Percentiles rank a stretch among this genome's conserved stretches.
Evolutionary conservation across 345 rosid genomes (phyloP).

Genomic region (Carallia brachiata): DNA sequence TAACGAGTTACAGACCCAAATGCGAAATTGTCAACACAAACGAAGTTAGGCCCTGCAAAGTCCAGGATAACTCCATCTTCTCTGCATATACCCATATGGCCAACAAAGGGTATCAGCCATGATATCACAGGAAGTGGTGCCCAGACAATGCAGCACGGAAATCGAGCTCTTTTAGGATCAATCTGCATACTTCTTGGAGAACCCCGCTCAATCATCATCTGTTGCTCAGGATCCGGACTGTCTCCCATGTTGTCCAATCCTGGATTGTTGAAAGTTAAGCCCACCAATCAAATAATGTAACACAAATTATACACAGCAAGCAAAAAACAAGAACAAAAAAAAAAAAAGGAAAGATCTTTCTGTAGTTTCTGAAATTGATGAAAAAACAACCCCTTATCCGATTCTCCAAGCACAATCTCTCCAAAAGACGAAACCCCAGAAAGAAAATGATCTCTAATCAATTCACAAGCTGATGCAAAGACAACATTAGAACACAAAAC

Average conservation of each 20-base stretch:
- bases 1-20: slow-evolving; percentile 80
- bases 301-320: too few species aligned
- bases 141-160: slow-evolving; percentile 92
- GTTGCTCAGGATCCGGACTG: slow-evolving; percentile 41
- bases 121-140: slow-evolving; percentile 87
- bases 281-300: too few species aligned
- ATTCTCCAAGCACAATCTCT: too few species aligned
- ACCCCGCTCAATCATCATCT: slow-evolving; percentile 39
- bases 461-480: too few species aligned
- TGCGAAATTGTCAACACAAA: slow-evolving; percentile 77
- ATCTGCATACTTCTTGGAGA: slow-evolving; percentile 40
- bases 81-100: slow-evolving; percentile 82
- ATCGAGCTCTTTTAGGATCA: slow-evolving; percentile 68
- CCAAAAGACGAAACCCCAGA: too few species aligned
- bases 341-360: too few species aligned
- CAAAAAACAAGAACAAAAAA: too few species aligned
- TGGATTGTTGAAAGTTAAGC: background rate
- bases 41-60: slow-evolving; percentile 94
- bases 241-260: slow-evolving; percentile 37
- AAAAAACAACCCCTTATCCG: too few species aligned
- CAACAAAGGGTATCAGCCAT: slow-evolving; percentile 87
- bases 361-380: too few species aligned
- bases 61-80: slow-evolving; percentile 91
- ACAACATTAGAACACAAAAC: too few species aligned
- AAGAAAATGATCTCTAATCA: too few species aligned